Evolutionary conservation across 768 basidiomycete genomes (phyloP).

Genomic region (Russula lepida): DNA sequence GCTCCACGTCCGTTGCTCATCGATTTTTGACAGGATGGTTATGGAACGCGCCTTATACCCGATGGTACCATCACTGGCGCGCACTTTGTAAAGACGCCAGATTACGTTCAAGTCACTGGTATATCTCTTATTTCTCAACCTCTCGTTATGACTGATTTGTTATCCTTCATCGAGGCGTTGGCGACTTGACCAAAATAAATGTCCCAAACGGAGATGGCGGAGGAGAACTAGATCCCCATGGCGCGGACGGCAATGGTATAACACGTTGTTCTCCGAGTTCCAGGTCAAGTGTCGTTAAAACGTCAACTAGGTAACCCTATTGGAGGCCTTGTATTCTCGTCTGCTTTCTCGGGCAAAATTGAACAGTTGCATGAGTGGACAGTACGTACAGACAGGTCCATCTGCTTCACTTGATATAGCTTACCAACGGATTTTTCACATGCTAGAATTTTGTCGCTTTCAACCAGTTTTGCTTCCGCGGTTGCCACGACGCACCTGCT

Average conservation of each 20-base stretch:
- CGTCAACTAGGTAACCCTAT: slow-evolving; percentile 41
- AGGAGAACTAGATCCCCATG: slow-evolving; percentile 67
- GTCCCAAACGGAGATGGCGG: slow-evolving; percentile 50
- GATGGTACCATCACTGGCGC: slow-evolving; percentile 60
- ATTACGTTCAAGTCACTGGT: slow-evolving; percentile 43
- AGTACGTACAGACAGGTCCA: slow-evolving; percentile 28
- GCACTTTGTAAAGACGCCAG: slow-evolving; percentile 65
- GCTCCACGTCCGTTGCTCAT: neutral
- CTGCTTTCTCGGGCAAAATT: slow-evolving; percentile 45
- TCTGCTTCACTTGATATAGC: neutral
- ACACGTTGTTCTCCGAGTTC: neutral
- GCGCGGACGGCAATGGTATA: slow-evolving; percentile 47
- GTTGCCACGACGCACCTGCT: slow-evolving; percentile 45
- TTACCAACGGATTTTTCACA: slow-evolving; percentile 1
- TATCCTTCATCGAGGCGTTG: slow-evolving; percentile 37
- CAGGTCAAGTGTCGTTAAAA: neutral
- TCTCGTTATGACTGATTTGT: neutral
- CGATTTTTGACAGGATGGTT: slow-evolving; percentile 34
- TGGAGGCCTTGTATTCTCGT: slow-evolving; percentile 67
- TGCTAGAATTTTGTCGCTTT: slow-evolving; percentile 52
- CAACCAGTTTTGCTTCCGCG: slow-evolving; percentile 63
- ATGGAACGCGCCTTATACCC: slow-evolving; percentile 62
- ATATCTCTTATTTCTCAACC: neutral
- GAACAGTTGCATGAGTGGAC: slow-evolving; percentile 69
- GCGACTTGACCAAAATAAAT: slow-evolving; percentile 59